phyloP scores from a whole-genome alignment of 331 rosid genomes.

The Cydonia oblonga region DNA sequence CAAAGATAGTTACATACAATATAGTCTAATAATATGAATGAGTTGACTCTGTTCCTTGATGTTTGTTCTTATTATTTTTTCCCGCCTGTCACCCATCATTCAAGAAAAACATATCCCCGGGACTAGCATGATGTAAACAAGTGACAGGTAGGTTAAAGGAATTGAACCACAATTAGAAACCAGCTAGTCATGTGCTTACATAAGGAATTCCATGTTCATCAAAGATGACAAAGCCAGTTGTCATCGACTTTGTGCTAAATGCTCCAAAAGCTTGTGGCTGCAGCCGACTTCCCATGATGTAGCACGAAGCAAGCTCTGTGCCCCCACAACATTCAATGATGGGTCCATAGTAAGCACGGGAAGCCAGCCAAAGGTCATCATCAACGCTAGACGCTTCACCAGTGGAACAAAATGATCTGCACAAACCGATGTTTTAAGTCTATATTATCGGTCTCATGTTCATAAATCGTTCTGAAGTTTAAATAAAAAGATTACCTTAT shows the following conservation, averaged over 20 bases:
- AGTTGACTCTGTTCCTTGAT: background rate
- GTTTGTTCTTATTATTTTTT: background rate
- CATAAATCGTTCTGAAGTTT: background rate
- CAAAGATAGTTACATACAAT: background rate
- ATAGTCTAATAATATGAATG: background rate
- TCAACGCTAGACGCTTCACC: conserved; percentile 78
- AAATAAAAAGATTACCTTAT: conserved; percentile 18
- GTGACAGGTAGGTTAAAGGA: background rate
- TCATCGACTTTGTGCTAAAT: conserved; percentile 64
- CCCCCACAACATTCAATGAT: conserved; percentile 71
- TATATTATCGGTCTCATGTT: background rate
- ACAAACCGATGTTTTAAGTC: conserved; percentile 8
- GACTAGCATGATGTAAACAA: background rate
- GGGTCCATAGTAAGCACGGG: conserved; percentile 61
- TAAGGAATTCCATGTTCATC: conserved; percentile 59
- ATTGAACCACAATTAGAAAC: background rate
- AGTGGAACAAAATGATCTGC: conserved; percentile 53
- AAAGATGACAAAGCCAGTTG: conserved; percentile 56
- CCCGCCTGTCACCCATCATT: background rate
- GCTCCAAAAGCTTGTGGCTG: conserved; percentile 92
- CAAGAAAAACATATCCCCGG: background rate
- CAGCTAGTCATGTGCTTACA: conserved; percentile 22
- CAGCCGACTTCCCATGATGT: conserved; percentile 45
- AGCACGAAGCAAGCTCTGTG: conserved; percentile 70
- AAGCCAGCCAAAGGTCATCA: conserved; percentile 89